phyloP scores from a whole-genome alignment of 2,329 filamentous ascomycete species.

The Chrysoporthe cubensis region DNA sequence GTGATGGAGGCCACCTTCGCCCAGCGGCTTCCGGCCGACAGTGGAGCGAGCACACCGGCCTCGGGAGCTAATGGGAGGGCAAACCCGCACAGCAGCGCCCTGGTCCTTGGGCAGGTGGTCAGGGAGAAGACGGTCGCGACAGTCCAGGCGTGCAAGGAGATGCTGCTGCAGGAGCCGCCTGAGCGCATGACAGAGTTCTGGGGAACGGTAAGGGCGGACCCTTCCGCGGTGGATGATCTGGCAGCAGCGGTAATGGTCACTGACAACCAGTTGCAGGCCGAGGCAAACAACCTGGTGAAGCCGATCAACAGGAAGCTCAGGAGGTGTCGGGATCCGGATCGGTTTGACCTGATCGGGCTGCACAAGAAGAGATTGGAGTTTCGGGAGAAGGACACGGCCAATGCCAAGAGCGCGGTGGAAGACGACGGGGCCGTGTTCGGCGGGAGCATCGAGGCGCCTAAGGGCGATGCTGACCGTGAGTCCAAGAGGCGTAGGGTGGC shows the following conservation, averaged over 20 bases:
- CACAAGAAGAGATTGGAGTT: constrained; percentile 66
- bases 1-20: constrained; percentile 49
- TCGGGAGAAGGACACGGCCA: constrained; percentile 39
- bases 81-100: constrained; percentile 34
- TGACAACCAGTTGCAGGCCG: constrained; percentile 46
- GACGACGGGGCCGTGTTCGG: constrained; percentile 55
- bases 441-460: constrained; percentile 33
- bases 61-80: constrained; percentile 20
- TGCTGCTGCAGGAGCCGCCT: constrained; percentile 61
- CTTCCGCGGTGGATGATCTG: constrained; percentile 18
- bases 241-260: constrained; percentile 8
- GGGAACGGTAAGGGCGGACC: constrained; percentile 48
- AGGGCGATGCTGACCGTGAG: constrained; percentile 39
- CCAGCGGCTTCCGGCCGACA: constrained; percentile 27
- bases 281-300: constrained; percentile 54
- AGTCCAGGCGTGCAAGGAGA: constrained; percentile 55
- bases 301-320: constrained; percentile 71
- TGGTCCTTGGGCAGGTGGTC: constrained; percentile 45
- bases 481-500: constrained; percentile 52
- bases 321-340: constrained; percentile 74
- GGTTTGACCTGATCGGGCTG: constrained; percentile 71
- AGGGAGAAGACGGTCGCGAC: constrained; percentile 34
- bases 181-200: constrained; percentile 59
- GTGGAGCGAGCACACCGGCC: constrained; percentile 32
- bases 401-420: constrained; percentile 37